These are phyloP conservation scores for Blastobotrys ciferrii DNA, from an alignment of 1,139 yeast genomes.

Conservation along the genomic window DNA sequence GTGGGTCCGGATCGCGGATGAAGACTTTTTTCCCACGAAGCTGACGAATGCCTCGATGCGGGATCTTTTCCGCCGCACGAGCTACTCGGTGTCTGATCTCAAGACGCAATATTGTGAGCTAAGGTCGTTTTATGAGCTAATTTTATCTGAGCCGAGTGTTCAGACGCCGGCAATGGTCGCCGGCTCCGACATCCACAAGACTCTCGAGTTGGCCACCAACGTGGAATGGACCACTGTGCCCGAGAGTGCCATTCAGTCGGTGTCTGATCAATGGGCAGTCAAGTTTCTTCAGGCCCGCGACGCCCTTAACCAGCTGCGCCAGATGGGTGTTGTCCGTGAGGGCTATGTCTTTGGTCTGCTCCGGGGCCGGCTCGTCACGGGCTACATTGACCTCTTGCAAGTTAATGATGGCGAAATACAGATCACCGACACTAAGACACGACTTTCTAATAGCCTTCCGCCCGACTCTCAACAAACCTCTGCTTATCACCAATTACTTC, in stretches of 20 bases:
- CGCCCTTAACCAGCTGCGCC: constrained; percentile 8
- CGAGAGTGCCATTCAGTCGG: constrained; percentile 11
- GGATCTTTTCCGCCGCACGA: constrained; percentile 6
- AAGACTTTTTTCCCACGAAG: constrained; percentile 9
- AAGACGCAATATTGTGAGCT: constrained; percentile 33
- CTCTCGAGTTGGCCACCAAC: constrained; percentile 28
- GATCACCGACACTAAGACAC: constrained; percentile 37
- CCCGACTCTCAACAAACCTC: constrained; percentile 26
- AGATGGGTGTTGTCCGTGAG: constrained; percentile 30
- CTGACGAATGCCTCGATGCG: constrained; percentile 4
- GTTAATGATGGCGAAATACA: constrained; percentile 17
- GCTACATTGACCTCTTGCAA: constrained; percentile 32
- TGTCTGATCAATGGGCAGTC: constrained; percentile 25
- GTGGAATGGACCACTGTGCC: constrained; percentile 10
- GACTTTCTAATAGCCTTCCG: constrained; percentile 24
- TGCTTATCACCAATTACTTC: constrained; percentile 37
- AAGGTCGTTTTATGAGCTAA: constrained; percentile 24
- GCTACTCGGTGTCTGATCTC: constrained; percentile 32
- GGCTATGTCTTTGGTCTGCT: constrained; percentile 33
- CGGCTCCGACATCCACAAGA: constrained; percentile 33
- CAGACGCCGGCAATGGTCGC: constrained; percentile 23
- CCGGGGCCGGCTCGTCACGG: constrained; percentile 28
- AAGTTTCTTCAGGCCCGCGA: constrained; percentile 16
- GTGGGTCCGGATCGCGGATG: constrained; percentile 8
- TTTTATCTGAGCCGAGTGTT: constrained; percentile 11